Base-by-base conservation (phyloP, 2,329 filamentous ascomycete genomes). In the Arthrobotrys megalospora region DNA sequence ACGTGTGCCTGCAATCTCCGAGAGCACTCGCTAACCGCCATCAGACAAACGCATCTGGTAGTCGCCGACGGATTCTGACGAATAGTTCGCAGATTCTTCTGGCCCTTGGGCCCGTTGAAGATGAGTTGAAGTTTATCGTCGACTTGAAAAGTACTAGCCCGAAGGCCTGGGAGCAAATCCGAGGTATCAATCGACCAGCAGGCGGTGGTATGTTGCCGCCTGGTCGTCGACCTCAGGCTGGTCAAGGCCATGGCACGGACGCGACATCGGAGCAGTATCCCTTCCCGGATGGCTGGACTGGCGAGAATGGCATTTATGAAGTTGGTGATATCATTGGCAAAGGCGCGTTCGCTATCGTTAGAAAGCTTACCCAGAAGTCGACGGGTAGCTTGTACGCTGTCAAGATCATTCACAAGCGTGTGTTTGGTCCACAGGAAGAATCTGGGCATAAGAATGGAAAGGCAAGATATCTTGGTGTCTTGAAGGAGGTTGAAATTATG, bases 401-500 rank as follows among this genome's bases (percentile, higher is more conserved):
- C 12, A 99, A 99, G 84, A 94, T 98, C 84, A 89, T 99, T 3
- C 94, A 97, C 84, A 98, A 97, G 85, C 90, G 92, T 65, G 90
- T 91, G 16, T 97, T 97, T 83, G 76, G 75, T 11, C 64, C 69
- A 14, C 55, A 63, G 48, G 77, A 76, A 36, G 68, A 81, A 19
- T 58, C 63, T 14, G 76, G 73, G 34, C 60, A 64, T 21, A 76
- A 80, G 73, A 79, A 76, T 36, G 60, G 60, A 21, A 79, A 75
- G 50, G 76, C 76, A 7, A 64, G 76, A 19, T 75, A 60, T 34
- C 70, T 79, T 24, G 81, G 72, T 47, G 92, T 98, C 12, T 93
- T 97, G 83, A 97, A 96, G 82, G 96, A 99, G 85, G 95, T 99
- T 91, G 92, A 90, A 80, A 98, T 99, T 81, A 98, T 99, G 93